Conservation (phyloP, 805 yeast species). For the Clavispora vitiphila region DNA sequence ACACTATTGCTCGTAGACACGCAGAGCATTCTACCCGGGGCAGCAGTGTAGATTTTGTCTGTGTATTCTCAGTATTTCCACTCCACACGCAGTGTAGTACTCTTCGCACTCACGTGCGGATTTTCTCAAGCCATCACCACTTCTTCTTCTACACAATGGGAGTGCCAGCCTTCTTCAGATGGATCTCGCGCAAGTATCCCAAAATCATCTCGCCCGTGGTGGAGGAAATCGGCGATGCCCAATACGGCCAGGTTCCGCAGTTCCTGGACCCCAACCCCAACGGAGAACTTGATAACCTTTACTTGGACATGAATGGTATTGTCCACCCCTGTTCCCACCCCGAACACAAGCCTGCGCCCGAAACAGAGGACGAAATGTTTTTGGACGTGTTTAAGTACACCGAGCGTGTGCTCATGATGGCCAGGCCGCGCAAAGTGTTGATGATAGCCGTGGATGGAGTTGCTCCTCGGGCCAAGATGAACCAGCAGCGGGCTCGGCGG, state of each 20-base stretch:
- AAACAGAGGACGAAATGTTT: constrained; percentile 95
- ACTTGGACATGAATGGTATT: constrained; percentile 97
- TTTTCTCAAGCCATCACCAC: neutral
- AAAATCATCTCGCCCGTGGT: constrained; percentile 87
- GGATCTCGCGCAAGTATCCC: constrained; percentile 92
- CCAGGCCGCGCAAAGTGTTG: constrained; percentile 87
- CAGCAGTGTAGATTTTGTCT: too few species aligned
- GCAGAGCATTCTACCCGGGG: too few species aligned
- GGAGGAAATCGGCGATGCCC: constrained; percentile 61
- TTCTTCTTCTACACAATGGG: constrained; percentile 50
- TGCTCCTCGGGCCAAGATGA: constrained; percentile 98
- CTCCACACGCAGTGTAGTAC: too few species aligned
- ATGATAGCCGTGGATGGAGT: constrained; percentile 99
- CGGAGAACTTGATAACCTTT: constrained; percentile 91
- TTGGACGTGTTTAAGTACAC: constrained; percentile 89
- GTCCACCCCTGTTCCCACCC: constrained; percentile 99
- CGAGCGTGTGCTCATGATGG: constrained; percentile 86
- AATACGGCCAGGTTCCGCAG: constrained; percentile 22
- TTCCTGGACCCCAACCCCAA: constrained; percentile 82
- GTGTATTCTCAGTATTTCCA: too few species aligned
- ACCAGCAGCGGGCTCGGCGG: constrained; percentile 92
- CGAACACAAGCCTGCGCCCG: constrained; percentile 93
- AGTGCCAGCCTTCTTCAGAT: constrained; percentile 96
- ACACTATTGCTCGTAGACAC: too few species aligned
- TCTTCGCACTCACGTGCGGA: too few species aligned